phyloP scores from a whole-genome alignment of 2,329 filamentous ascomycete species.

The Talaromyces sp. region DNA sequence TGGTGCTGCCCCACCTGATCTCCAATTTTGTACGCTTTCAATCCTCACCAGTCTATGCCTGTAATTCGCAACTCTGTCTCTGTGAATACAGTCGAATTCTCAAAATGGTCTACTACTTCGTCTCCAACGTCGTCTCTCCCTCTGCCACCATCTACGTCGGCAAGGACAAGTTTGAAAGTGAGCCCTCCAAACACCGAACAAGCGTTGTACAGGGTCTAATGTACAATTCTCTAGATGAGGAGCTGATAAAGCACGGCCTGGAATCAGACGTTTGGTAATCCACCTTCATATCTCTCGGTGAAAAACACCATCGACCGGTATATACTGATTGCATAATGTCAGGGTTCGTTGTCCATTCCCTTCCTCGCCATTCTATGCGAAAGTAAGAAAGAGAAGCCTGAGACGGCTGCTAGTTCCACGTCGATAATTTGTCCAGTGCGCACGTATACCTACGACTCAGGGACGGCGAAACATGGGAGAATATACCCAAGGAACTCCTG shows the following conservation, averaged over 20 bases:
- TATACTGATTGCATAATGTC: conserved; percentile 13
- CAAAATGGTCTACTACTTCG: conserved; percentile 93
- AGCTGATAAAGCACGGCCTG: conserved; percentile 89
- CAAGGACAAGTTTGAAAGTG: conserved; percentile 99
- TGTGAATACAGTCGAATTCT: not conserved
- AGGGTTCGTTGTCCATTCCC: conserved; percentile 18
- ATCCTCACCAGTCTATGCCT: not conserved
- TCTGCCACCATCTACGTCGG: conserved; percentile 90
- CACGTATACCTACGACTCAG: conserved; percentile 89
- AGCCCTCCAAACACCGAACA: conserved; percentile 28
- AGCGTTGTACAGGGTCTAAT: not conserved
- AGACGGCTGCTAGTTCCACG: conserved; percentile 69
- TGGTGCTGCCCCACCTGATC: not conserved
- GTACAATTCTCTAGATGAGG: conserved; percentile 69
- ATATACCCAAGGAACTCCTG: conserved; percentile 69
- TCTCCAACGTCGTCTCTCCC: conserved; percentile 76
- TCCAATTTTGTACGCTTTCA: not conserved
- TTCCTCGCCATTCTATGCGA: not conserved
- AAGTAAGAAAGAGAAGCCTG: conserved; percentile 1
- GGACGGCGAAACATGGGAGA: conserved; percentile 78
- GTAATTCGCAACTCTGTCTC: too few relatives aligned
- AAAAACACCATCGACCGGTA: not conserved
- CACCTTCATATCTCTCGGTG: not conserved
- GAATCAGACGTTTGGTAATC: conserved; percentile 88
- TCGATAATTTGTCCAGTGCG: conserved; percentile 92